Base-by-base conservation (phyloP, 2,329 filamentous ascomycete species). In the Paecilomyces formosus region DNA sequence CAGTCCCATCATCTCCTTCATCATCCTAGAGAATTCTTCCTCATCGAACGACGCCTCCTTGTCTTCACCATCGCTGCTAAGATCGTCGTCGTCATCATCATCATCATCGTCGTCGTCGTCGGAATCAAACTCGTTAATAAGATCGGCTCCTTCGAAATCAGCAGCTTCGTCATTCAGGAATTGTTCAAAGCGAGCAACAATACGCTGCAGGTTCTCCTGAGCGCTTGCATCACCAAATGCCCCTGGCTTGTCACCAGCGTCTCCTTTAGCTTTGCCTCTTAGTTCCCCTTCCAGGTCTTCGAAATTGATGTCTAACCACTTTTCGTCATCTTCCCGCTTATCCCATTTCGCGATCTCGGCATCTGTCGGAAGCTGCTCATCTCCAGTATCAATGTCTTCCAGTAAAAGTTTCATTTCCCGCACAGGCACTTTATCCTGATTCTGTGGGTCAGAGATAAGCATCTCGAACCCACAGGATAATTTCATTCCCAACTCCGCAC, bases 281-380 rank as follows among this genome's bases (percentile, higher is more conserved):
- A 99, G 77, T 70, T 97, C 92, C 28, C 82, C 81, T 67, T 97
- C 92, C 58, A 99, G 91, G 62, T 97, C 92, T 18, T 88, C 83
- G 64, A 91, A 97, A 68, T 92, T 87, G 58, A 99, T 95, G 65
- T 97, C 87, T 63, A 99, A 80, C 94, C 94, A 99, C 22, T 84
- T 82, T 66, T 97, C 94, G 65, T 92, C 85, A 61, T 97, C 93
- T 55, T 93, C 84, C n/a, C 78, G 81, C 30, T 78, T 74, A 2
- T 81, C 78, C 93, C 94, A 97, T 1, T 70, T 66, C 26, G 74
- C 72, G 9, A 97, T 90, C n/a, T 93, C 89, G 0, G 79, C 74
- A 64, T 96, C 82, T 0, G 80, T 84, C 0, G 94, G 93, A 0
- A 97, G 77, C 1, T 65, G 61, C 26, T 87, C 84, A 12, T 92